Evolutionary conservation across 352 stramenopile genomes (phyloP).

Genomic region (Phytophthora sp.): DNA sequence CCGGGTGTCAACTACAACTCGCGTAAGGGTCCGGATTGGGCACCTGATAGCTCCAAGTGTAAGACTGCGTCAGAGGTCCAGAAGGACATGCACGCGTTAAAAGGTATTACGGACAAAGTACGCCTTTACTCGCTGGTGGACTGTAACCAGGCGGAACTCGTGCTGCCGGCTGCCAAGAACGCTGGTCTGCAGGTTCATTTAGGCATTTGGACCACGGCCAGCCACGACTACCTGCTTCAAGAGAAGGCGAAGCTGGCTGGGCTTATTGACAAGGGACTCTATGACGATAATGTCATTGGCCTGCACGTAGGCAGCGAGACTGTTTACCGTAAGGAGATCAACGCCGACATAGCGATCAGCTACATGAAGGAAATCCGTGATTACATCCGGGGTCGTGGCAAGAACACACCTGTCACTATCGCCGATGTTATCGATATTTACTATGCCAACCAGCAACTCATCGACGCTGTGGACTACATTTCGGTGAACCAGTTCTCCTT

Average conservation of each 20-base stretch:
- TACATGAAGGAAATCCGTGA: slow-evolving; percentile 72
- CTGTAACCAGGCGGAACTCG: slow-evolving; percentile 50
- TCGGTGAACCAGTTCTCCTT: slow-evolving; percentile 85
- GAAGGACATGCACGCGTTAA: slow-evolving; percentile 61
- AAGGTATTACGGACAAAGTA: slow-evolving; percentile 53
- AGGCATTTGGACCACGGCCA: slow-evolving; percentile 64
- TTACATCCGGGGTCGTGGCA: slow-evolving; percentile 44
- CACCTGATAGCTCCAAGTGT: slow-evolving; percentile 42
- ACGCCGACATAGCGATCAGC: slow-evolving; percentile 46
- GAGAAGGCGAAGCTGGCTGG: slow-evolving; percentile 54
- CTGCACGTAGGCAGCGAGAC: slow-evolving; percentile 72
- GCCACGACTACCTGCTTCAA: slow-evolving; percentile 43
- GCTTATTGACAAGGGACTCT: slow-evolving; percentile 46
- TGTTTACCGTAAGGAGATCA: slow-evolving; percentile 72
- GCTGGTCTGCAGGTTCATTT: slow-evolving; percentile 61
- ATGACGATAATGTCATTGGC: slow-evolving; percentile 57
- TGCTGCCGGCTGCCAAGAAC: slow-evolving; percentile 55
- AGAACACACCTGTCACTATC: slow-evolving; percentile 67
- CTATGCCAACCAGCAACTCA: slow-evolving; percentile 57
- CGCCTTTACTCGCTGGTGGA: slow-evolving; percentile 76
- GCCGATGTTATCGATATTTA: slow-evolving; percentile 78
- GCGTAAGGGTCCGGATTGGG: slow-evolving; percentile 63
- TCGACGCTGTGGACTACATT: slow-evolving; percentile 70
- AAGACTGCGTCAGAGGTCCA: slow-evolving; percentile 54
- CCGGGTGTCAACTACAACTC: slow-evolving; percentile 83